Evolutionary conservation across 1,284 basidiomycete species (phyloP).

Genomic region (Cryptococcus wingfieldii): DNA sequence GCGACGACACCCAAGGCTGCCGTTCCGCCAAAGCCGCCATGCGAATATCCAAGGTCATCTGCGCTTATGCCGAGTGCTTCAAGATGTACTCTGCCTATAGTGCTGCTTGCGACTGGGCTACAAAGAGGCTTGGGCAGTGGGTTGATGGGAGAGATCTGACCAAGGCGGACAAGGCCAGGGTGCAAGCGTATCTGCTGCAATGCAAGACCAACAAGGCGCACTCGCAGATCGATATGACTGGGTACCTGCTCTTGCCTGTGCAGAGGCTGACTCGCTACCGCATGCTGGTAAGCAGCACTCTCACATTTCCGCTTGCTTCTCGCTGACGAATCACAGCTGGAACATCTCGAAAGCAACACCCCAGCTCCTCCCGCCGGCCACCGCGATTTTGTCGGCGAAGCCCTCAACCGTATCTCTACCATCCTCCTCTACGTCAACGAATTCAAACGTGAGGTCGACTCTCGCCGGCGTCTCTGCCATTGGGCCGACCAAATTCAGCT

Average conservation of each 20-base stretch:
- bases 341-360: slow-evolving; percentile 74
- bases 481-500: slow-evolving; percentile 74
- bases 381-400: slow-evolving; percentile 71
- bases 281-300: not conserved
- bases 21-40: not conserved
- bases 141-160: not conserved
- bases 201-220: not conserved
- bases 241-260: not conserved
- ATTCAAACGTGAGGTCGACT: slow-evolving; percentile 88
- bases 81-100: slow-evolving; percentile 2
- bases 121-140: not conserved
- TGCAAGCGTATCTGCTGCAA: not conserved
- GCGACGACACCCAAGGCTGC: not conserved
- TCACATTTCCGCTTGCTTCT: not conserved
- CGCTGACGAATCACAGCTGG: slow-evolving; percentile 48
- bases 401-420: slow-evolving; percentile 74
- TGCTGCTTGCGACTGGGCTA: not conserved
- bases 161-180: not conserved
- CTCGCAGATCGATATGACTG: not conserved
- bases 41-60: not conserved
- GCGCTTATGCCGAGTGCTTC: not conserved
- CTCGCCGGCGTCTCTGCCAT: slow-evolving; percentile 75
- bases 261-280: slow-evolving; percentile 1
- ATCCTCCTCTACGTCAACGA: slow-evolving; percentile 94
- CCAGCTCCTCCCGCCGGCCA: slow-evolving; percentile 66